Evolutionary conservation across 2,329 filamentous ascomycete genomes (phyloP), one percentile per base, ranked within the genome.

Genomic region (Claviceps fusiformis): DNA sequence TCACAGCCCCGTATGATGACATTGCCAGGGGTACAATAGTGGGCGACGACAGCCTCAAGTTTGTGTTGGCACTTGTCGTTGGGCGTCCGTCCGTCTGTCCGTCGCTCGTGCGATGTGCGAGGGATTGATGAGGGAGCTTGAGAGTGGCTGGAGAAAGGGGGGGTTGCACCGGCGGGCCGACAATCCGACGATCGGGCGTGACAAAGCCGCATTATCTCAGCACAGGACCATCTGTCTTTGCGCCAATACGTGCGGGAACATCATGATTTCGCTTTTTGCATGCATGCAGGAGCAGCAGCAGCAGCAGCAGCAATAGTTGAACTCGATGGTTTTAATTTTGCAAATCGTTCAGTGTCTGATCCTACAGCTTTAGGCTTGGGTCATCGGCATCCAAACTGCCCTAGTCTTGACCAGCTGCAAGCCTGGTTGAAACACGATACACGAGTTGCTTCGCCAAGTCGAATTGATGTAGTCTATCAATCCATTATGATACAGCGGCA

Each of bases 401-500:
- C 44, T 10, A 15, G 44, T 15, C 24, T 24, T n/a, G n/a, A 45
- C 43, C 46, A 31, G 29, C 46, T n/a, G 37, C 5, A 6, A 9
- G 15, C 15, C 27, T 24, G n/a, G 17, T 27, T 27, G 6, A 5
- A 24, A 24, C 50, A 45, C 39, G 29, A 39, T 27, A 31, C 35
- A 35, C 44, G 33, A 55, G 50, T 52, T 52, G 37, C 52, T 48
- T 57, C 39, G 54, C 55, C 50, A 60, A 55, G 56, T 57, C 55
- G 57, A 61, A 62, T 62, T 63, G 62, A 59, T 67, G 59, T 60
- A 65, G 63, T 64, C 60, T 59, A 66, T 59, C 65, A 68, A 62
- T 66, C 60, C 53, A 55, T 62, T 62, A 67, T 67, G 65, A 62
- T 69, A 69, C 67, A 68, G 58, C 59, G 57, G 60, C 64, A 62